Evolutionary conservation across 2,329 filamentous ascomycete genomes (phyloP).

Genomic region (Aspergillus fumigatus): DNA sequence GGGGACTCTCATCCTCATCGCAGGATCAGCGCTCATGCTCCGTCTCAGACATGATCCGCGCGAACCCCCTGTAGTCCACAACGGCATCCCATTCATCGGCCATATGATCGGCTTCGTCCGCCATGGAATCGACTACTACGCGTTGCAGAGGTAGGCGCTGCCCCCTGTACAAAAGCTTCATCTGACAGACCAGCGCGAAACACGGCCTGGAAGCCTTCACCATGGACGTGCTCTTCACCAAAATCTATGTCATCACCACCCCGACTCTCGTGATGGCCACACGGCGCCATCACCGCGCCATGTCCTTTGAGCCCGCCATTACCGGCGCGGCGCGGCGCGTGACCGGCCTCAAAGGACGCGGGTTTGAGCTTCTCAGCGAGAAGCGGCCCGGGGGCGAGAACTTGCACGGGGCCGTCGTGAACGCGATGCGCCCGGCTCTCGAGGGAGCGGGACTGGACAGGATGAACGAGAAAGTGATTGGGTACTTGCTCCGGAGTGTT

Average conservation of each 20-base stretch:
- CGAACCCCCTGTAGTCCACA: constrained; percentile 20
- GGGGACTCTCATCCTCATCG: background rate
- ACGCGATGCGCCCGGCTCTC: constrained; percentile 22
- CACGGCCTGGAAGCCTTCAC: constrained; percentile 17
- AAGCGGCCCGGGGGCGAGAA: constrained; percentile 17
- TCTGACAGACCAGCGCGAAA: constrained; percentile 12
- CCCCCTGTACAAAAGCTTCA: background rate
- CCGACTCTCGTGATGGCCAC: constrained; percentile 18
- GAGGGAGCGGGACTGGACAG: constrained; percentile 19
- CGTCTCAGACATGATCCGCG: constrained; percentile 16
- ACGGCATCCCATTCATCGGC: constrained; percentile 23
- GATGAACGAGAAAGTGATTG: constrained; percentile 25
- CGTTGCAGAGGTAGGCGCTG: constrained; percentile 12
- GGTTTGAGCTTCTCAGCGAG: constrained; percentile 17
- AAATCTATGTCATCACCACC: constrained; percentile 24
- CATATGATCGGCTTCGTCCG: constrained; percentile 21
- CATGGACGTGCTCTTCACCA: constrained; percentile 21
- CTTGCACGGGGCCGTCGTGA: constrained; percentile 11
- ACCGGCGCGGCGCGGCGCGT: constrained; percentile 11
- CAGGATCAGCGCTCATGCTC: background rate
- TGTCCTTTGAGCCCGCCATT: constrained; percentile 24
- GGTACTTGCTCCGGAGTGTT: constrained; percentile 9
- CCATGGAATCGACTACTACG: constrained; percentile 22
- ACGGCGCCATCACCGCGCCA: constrained; percentile 19
- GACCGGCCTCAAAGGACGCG: constrained; percentile 15